phyloP scores from a whole-genome alignment of 106 monocot species.

The Dendrobium officinale region DNA sequence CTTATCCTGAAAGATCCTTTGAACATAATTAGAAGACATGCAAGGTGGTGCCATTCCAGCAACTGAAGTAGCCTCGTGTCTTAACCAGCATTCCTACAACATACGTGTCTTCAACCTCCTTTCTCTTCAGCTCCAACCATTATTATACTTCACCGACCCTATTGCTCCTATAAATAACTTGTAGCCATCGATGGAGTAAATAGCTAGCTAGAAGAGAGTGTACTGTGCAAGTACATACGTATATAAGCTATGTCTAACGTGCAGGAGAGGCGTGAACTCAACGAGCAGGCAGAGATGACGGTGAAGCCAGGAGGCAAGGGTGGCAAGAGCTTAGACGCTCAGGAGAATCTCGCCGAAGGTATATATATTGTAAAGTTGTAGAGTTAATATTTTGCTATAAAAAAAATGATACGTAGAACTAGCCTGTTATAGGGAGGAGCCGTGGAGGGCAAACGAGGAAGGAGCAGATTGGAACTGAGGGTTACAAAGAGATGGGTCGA shows the following conservation, averaged over 20 bases:
- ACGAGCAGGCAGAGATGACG: conserved; percentile 59
- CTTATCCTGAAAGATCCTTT: too few relatives aligned
- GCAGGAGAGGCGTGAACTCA: conserved; percentile 49
- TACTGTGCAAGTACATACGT: too few relatives aligned
- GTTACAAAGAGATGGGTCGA: conserved; percentile 60
- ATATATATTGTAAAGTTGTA: background rate
- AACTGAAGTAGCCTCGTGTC: too few relatives aligned
- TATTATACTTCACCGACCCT: too few relatives aligned
- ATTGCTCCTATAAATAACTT: too few relatives aligned
- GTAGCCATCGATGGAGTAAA: too few relatives aligned
- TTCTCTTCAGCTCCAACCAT: too few relatives aligned
- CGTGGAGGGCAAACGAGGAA: conserved; percentile 66
- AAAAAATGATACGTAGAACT: background rate
- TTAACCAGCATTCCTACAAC: too few relatives aligned
- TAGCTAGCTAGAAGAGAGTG: too few relatives aligned
- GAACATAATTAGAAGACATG: too few relatives aligned
- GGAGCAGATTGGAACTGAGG: conserved; percentile 58
- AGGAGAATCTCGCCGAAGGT: conserved; percentile 68
- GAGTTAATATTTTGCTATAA: background rate
- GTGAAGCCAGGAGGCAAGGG: conserved; percentile 84
- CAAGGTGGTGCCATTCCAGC: too few relatives aligned
- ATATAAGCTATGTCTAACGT: conserved; percentile 29
- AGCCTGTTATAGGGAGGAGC: conserved; percentile 28
- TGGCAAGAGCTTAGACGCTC: conserved; percentile 77
- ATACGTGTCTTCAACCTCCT: too few relatives aligned